phyloP scores from a whole-genome alignment of 148 eudicot species.

The Limonium bicolor region DNA sequence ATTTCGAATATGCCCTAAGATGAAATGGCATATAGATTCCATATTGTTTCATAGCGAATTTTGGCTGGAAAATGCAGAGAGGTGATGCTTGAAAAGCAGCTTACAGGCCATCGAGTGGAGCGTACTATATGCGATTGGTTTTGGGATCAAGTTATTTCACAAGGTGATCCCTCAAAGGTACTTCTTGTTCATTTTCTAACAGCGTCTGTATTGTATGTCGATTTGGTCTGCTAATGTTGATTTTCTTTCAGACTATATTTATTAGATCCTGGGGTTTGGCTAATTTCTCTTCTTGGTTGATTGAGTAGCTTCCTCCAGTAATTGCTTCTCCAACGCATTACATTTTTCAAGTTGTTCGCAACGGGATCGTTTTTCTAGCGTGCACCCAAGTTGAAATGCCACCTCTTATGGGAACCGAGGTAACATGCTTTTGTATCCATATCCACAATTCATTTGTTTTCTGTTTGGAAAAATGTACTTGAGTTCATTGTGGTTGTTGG shows the following conservation, averaged over 20 bases:
- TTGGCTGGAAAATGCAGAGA: slow-evolving; percentile 33
- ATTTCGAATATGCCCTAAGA: background rate
- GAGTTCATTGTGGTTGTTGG: no score
- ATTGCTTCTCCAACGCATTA: slow-evolving; percentile 96
- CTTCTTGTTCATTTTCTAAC: background rate
- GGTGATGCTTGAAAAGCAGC: slow-evolving; percentile 80
- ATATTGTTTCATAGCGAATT: background rate
- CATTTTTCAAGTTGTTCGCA: slow-evolving; percentile 77
- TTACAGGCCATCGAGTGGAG: slow-evolving; percentile 72
- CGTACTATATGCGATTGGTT: slow-evolving; percentile 85
- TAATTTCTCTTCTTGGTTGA: background rate
- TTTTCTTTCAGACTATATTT: no score
- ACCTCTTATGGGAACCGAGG: slow-evolving; percentile 96
- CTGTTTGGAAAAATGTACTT: no score
- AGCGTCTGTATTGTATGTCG: background rate
- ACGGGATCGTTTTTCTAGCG: slow-evolving; percentile 81
- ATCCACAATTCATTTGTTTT: no score
- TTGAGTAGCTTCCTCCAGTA: slow-evolving; percentile 48
- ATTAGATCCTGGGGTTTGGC: no score
- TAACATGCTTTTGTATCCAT: no score
- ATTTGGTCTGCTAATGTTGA: no score
- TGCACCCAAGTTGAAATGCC: slow-evolving; percentile 99
- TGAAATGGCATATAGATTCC: background rate
- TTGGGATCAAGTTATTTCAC: slow-evolving; percentile 63
- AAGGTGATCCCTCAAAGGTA: slow-evolving; percentile 75